A percentile compares a stretch with the other conserved stretches of the same genome.
These are phyloP conservation scores for Xylaria sp. DNA, from an alignment of 2,329 filamentous ascomycete species.

Conservation along the genomic window DNA sequence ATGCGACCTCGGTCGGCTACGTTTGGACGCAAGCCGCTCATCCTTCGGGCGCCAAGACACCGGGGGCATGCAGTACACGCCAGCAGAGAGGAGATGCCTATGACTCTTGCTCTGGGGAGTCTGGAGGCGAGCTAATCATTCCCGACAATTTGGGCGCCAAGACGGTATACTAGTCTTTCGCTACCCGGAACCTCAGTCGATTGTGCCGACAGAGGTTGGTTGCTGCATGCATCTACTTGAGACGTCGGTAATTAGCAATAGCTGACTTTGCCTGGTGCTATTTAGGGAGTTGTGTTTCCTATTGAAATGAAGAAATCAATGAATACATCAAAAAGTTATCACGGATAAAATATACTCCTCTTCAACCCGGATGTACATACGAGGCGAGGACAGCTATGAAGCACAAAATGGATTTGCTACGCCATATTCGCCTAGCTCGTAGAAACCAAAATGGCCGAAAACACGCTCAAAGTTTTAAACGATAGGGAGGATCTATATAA, in stretches of 20 bases:
- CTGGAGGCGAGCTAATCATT: conserved; percentile 3
- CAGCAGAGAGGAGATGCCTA: neutral
- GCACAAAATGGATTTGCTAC: neutral
- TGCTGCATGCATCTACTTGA: neutral
- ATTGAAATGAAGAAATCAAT: neutral
- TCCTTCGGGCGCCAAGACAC: conserved; percentile 6
- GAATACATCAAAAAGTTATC: neutral
- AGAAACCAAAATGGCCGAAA: too few relatives aligned
- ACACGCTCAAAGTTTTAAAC: neutral
- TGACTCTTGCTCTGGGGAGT: neutral
- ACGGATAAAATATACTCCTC: neutral
- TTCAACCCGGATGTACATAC: neutral
- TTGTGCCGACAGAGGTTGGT: neutral
- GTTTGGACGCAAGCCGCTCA: conserved; percentile 27
- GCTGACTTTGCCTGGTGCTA: neutral
- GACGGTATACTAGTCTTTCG: neutral
- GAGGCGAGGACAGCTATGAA: neutral
- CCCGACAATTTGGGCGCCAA: conserved; percentile 10
- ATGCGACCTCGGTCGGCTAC: conserved; percentile 26
- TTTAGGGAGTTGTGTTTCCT: neutral
- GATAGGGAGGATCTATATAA: neutral
- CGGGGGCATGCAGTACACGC: conserved; percentile 4
- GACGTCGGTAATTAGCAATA: neutral
- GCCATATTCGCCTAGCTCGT: neutral
- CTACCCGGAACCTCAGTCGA: neutral